These are phyloP conservation scores for Nothopassalora personata DNA, from an alignment of 2,329 filamentous ascomycete species.

Conservation along the genomic window DNA sequence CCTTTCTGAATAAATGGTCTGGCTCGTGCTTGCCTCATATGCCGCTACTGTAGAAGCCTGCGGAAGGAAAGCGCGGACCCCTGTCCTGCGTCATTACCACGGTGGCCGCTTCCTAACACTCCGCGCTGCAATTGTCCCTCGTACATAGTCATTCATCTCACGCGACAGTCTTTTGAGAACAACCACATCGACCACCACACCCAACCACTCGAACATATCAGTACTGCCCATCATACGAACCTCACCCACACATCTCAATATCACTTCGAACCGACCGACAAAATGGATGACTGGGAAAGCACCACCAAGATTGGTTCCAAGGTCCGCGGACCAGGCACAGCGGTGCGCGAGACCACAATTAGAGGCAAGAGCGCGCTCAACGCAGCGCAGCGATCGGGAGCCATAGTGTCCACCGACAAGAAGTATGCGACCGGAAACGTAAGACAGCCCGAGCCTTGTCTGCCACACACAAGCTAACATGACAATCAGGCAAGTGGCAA, in stretches of 20 bases:
- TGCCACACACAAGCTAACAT: neutral
- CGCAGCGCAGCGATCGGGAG: constrained; percentile 76
- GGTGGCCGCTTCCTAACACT: neutral
- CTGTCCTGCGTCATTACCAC: neutral
- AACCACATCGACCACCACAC: neutral
- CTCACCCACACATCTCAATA: neutral
- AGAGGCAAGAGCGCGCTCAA: constrained; percentile 80
- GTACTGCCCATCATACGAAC: neutral
- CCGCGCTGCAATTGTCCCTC: neutral
- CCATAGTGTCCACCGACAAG: constrained; percentile 82
- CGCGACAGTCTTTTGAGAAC: neutral
- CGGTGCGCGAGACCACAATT: constrained; percentile 77
- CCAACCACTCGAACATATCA: neutral
- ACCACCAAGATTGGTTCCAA: constrained; percentile 93
- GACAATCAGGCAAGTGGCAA: constrained; percentile 28
- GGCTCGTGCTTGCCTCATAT: neutral
- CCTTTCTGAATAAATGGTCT: neutral
- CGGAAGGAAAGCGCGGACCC: neutral
- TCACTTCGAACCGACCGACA: constrained; percentile 6
- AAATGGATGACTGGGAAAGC: constrained; percentile 69
- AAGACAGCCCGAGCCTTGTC: constrained; percentile 39
- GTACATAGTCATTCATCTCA: neutral
- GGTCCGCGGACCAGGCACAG: constrained; percentile 61
- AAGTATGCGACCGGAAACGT: constrained; percentile 79
- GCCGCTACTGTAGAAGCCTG: neutral